Percentiles rank a stretch among this genome's conserved stretches.
Conservation (phyloP, 83 land plant species). For the Picea abies region DNA sequence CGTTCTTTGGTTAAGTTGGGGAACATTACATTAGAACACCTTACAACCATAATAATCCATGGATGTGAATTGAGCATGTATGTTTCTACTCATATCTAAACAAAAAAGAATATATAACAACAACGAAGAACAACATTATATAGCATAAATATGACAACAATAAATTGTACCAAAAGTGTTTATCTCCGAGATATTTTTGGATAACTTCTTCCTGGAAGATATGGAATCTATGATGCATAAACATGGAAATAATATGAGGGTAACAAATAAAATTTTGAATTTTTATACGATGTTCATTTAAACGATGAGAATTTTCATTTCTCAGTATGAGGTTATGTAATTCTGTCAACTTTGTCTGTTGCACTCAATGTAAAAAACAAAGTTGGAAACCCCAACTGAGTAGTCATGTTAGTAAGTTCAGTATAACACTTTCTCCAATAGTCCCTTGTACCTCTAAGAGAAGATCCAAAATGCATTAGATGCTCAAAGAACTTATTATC, state of each 20-base stretch:
- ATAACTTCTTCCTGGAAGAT: neutral
- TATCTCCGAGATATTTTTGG: neutral
- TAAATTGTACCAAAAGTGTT: neutral
- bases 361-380: neutral
- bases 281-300: neutral
- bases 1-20: too few relatives aligned
- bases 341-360: neutral
- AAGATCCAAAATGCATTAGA: too few relatives aligned
- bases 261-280: neutral
- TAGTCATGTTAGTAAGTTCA: neutral
- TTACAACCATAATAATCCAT: neutral
- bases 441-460: neutral
- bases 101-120: too few relatives aligned
- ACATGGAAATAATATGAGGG: neutral
- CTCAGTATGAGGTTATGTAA: neutral
- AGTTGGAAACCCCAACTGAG: neutral
- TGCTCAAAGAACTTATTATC: neutral
- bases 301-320: neutral
- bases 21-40: too few relatives aligned
- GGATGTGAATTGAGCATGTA: neutral
- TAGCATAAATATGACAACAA: too few relatives aligned
- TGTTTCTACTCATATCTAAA: neutral
- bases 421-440: neutral
- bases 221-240: neutral
- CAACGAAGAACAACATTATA: too few relatives aligned